Evolutionary conservation across 257 asterid species (phyloP), one percentile per base, ranked within the genome.

Genomic region (Nicotiana tabacum): DNA sequence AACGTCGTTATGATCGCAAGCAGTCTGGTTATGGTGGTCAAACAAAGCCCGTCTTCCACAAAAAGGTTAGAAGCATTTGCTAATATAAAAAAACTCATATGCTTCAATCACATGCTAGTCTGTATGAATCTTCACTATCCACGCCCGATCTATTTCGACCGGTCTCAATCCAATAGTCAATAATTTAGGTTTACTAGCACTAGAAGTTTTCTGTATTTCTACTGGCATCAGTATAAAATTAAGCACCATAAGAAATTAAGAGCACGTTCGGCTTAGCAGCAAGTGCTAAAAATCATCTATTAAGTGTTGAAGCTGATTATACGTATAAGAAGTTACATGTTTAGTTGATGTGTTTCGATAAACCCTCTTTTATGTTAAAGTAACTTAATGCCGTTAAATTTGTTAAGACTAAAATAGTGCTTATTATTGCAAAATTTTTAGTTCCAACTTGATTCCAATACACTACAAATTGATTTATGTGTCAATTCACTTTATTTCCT

Each of bases 1-100:
- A 74, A 46, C 80, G 80, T 74, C 80, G 80, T 48, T 74, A 74
- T 74, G 80, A 74, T 74, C 80, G 80, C 15, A 74, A 74, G 64
- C 80, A 74, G 62, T 74, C 80, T 1, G 80, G 80, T 6, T 74
- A 74, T 4, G 80, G 80, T 27, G 80, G 80, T 27, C 80, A 74
- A 0, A 74, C 80, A 48, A 74, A 74, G 0, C 80, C 80, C 0
- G 80, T 74, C 27, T 74, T 74, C 13, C 80, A 74, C 39, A 74
- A 74, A 29, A 74, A 74, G 64, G 80, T 74, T 27, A 74, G 62
- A 27, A 48, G n/a, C 80, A 4, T 48, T 48, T 39, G 12, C 64
- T 74, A 48, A 2, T n/a, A n/a, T 2, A 13, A 0, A 8, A 9
- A 11, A n/a, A 70, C 30, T 68, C 37, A 2, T 10, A 68, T 43